Percentiles rank a stretch among this genome's conserved stretches.
phyloP scores from a whole-genome alignment of 352 stramenopile genomes.

The Pythium coloratum region DNA sequence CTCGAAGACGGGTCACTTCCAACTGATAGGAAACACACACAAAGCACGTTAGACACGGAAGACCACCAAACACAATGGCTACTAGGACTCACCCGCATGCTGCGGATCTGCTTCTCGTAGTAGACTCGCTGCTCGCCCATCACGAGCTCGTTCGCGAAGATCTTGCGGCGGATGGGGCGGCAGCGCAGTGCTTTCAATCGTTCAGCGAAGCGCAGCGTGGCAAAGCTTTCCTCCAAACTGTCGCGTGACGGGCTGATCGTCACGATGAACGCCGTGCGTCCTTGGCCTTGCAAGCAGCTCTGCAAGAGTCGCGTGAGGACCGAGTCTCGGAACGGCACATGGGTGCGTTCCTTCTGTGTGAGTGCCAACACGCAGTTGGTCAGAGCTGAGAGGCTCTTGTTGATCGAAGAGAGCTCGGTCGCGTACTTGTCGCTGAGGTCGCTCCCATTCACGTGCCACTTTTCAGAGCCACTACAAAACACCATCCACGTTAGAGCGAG shows the following conservation, averaged over 20 bases:
- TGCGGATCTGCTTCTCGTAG: slow-evolving; percentile 72
- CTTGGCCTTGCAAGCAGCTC: slow-evolving; percentile 53
- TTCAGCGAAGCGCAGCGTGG: slow-evolving; percentile 71
- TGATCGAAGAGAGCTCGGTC: slow-evolving; percentile 61
- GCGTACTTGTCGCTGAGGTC: slow-evolving; percentile 63
- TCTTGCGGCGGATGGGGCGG: slow-evolving; percentile 46
- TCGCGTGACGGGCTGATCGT: slow-evolving; percentile 57
- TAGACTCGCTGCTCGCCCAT: slow-evolving; percentile 53
- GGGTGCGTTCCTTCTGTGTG: slow-evolving; percentile 50
- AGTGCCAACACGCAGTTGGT: slow-evolving; percentile 79
- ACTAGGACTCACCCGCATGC: slow-evolving; percentile 44
- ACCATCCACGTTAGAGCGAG: slow-evolving; percentile 10
- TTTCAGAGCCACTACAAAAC: slow-evolving; percentile 54
- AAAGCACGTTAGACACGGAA: background rate
- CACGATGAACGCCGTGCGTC: slow-evolving; percentile 62
- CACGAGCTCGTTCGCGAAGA: slow-evolving; percentile 50
- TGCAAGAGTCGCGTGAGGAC: slow-evolving; percentile 70
- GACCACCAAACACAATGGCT: background rate
- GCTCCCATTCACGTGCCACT: slow-evolving; percentile 61
- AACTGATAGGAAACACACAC: slow-evolving; percentile 26
- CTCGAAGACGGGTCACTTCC: slow-evolving; percentile 54
- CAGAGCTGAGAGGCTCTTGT: slow-evolving; percentile 73
- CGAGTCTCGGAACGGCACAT: slow-evolving; percentile 69
- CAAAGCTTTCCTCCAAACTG: slow-evolving; percentile 66
- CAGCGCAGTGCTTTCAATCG: slow-evolving; percentile 60